Base-by-base conservation (phyloP, 257 asterid species). In the Gardenia jasminoides region DNA sequence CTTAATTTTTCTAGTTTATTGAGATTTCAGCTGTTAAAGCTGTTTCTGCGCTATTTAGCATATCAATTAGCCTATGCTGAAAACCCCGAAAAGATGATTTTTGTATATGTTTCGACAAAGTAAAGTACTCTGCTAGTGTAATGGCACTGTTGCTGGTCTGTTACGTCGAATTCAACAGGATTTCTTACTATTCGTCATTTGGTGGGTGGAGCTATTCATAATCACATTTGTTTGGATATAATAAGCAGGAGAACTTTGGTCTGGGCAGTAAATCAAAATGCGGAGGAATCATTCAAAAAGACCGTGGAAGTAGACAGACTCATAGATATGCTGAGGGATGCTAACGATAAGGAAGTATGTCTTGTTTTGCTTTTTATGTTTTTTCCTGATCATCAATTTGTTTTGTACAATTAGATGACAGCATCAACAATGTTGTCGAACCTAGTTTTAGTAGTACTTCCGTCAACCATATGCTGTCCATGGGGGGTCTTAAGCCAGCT, bases 301-400 rank as follows among this genome's bases (percentile, higher is more conserved):
- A 91, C 97, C 9, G 91, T 93, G 82, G 99, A 91, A 85, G 89
- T 92, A 75, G 98, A 95, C 83, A 88, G 88, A 85, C 90, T 95
- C 64, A 95, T 95, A 71, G 99, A 92, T 88, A 79, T 89, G 87
- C 87, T 95, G 80, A 85, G 87, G 89, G 90, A 91, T 78, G 96
- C 99, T 79, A 79, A 90, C 85, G 97, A 93, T 62, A 88, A 83
- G 80, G 97, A 95, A 89, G 99, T 93, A 85, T 82, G 93, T 81
- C 26, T 4, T 72, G 66, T 41, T 16, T 31, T 54, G 54, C 70
- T 65, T 33, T 65, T 16, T 36, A 48, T 20, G 66, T 80, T 54
- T 31, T 3, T 43, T 74, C 19, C 67, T 67, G 2, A 43, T 16
- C 30, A 59, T 67, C 31, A 33, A 48, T 41, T 36, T 36, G 41